phyloP scores from a whole-genome alignment of 1,284 basidiomycete genomes.

The Tylopilus sp. region DNA sequence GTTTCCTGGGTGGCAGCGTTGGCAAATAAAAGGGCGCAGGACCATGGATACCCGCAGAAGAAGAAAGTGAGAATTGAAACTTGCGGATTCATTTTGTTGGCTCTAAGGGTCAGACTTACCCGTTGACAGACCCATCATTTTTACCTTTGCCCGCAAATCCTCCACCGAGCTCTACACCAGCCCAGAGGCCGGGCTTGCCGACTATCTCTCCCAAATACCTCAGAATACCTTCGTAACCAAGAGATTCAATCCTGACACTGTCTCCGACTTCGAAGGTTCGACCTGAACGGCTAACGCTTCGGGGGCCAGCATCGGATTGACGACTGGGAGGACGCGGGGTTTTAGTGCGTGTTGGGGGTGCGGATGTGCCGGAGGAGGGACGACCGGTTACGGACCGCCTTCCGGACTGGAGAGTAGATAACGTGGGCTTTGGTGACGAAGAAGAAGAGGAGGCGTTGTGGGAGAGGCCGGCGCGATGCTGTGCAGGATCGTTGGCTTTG shows the following conservation, averaged over 20 bases:
- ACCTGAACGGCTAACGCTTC: conserved; percentile 43
- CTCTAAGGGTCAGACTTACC: conserved; percentile 52
- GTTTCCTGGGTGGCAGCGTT: conserved; percentile 46
- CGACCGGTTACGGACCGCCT: conserved; percentile 42
- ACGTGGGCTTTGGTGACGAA: conserved; percentile 42
- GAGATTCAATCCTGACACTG: conserved; percentile 77
- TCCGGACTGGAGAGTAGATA: conserved; percentile 34
- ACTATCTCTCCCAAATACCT: conserved; percentile 80
- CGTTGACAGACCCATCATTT: conserved; percentile 88
- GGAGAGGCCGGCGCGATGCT: conserved; percentile 47
- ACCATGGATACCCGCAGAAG: background rate
- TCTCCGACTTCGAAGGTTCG: conserved; percentile 69
- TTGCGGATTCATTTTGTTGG: background rate
- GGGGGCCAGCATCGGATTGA: conserved; percentile 53
- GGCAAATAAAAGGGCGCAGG: conserved; percentile 5
- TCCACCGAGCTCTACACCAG: conserved; percentile 84
- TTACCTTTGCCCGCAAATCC: conserved; percentile 92
- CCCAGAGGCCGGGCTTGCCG: conserved; percentile 85
- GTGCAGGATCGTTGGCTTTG: conserved; percentile 71
- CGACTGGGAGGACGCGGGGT: conserved; percentile 61
- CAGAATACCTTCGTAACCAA: conserved; percentile 81
- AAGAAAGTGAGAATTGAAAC: background rate
- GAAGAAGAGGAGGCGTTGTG: conserved; percentile 44
- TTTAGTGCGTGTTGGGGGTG: conserved; percentile 43
- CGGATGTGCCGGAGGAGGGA: conserved; percentile 49